These are phyloP conservation scores for Neonectria magnoliae DNA, from an alignment of 2,329 filamentous ascomycete genomes.

Conservation along the genomic window DNA sequence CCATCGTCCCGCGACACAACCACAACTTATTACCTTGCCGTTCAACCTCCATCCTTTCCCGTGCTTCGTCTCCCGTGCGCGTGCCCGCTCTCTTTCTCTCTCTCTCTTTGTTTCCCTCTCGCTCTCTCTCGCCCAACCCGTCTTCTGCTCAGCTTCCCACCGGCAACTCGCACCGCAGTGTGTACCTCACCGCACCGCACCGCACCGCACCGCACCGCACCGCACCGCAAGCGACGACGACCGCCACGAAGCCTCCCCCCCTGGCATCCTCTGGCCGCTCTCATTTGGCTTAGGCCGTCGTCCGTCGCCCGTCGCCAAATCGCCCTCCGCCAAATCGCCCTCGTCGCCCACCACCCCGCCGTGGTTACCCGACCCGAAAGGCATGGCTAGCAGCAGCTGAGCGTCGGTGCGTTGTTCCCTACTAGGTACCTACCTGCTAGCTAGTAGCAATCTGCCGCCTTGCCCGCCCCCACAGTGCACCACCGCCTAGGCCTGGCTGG, in stretches of 20 bases:
- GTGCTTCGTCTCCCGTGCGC: neutral
- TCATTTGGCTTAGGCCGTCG: constrained; percentile 4
- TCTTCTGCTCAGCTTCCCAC: neutral
- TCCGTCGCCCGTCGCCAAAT: neutral
- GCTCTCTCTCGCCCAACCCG: constrained; percentile 13
- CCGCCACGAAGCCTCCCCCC: neutral
- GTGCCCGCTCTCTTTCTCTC: too few relatives aligned
- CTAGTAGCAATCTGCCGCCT: constrained; percentile 33
- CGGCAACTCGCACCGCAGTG: constrained; percentile 1
- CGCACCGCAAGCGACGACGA: constrained; percentile 10
- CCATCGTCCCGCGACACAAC: constrained; percentile 15
- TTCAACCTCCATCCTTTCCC: constrained; percentile 14
- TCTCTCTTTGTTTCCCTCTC: neutral
- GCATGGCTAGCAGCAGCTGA: constrained; percentile 31
- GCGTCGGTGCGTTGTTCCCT: constrained; percentile 11
- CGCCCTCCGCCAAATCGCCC: neutral
- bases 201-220: constrained; percentile 6
- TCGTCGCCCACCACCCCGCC: constrained; percentile 2
- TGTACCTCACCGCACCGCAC: too few relatives aligned
- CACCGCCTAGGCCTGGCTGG: constrained; percentile 35
- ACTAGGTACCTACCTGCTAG: neutral
- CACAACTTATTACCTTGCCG: neutral
- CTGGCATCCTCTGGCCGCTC: neutral
- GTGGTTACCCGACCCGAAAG: constrained; percentile 21
- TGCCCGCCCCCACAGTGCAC: constrained; percentile 30